Evolutionary conservation across 495 filamentous ascomycete species (phyloP).

Genomic region (Aspergillus carlsbadensis): DNA sequence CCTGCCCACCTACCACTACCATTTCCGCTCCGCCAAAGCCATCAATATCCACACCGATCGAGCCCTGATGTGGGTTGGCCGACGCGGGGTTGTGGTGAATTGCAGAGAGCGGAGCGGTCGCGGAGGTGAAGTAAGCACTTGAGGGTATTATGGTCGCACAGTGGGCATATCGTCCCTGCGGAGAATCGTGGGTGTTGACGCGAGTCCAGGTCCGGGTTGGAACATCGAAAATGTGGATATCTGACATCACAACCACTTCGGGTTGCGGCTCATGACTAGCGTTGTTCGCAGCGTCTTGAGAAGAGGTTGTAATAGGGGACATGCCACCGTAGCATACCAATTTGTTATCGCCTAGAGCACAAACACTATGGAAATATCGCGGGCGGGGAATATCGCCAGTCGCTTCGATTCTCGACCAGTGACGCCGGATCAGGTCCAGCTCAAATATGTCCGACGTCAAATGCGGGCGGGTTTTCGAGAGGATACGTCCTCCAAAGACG

Average conservation of each 20-base stretch:
- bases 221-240: constrained; percentile 97
- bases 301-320: constrained; percentile 67
- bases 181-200: constrained; percentile 74
- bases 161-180: constrained; percentile 94
- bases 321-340: constrained; percentile 97
- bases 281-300: constrained; percentile 42
- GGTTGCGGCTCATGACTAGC: constrained; percentile 66
- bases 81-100: constrained; percentile 85
- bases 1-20: constrained; percentile 95
- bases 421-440: constrained; percentile 82
- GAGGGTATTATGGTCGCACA: constrained; percentile 92
- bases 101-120: constrained; percentile 77
- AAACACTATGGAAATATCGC: constrained; percentile 95
- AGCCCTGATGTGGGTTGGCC: constrained; percentile 76
- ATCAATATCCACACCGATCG: constrained; percentile 82
- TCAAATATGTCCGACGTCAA: constrained; percentile 90
- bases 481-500: constrained; percentile 87
- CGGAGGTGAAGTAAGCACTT: constrained; percentile 78
- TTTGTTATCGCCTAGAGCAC: constrained; percentile 89
- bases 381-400: constrained; percentile 83
- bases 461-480: constrained; percentile 78
- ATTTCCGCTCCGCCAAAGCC: constrained; percentile 93
- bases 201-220: constrained; percentile 80
- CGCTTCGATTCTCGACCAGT: constrained; percentile 88
- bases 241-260: constrained; percentile 95